These are phyloP conservation scores for Filosporella fistucella DNA, from an alignment of 495 filamentous ascomycete genomes.

Conservation along the genomic window DNA sequence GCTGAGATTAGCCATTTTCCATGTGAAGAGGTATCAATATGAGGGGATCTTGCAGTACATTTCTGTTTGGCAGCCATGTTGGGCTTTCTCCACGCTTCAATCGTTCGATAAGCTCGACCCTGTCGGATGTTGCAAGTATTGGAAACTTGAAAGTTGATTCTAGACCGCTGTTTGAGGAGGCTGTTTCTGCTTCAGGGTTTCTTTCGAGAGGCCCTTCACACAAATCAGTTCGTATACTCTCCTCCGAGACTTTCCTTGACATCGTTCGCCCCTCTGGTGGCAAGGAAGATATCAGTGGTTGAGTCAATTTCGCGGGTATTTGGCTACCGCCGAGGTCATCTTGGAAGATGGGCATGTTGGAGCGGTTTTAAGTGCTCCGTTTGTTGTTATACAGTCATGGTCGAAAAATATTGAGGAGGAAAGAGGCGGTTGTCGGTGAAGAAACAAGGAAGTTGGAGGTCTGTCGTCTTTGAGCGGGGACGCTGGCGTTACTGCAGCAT, in stretches of 20 bases:
- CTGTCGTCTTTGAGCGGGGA: conserved; percentile 17
- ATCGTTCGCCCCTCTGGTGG: conserved; percentile 3
- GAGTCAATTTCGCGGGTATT: conserved; percentile 12
- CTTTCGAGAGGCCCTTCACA: conserved; percentile 51
- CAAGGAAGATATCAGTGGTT: conserved; percentile 11
- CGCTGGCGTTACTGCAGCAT: conserved; percentile 4
- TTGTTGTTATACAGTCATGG: conserved; percentile 15
- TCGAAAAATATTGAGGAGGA: conserved; percentile 7
- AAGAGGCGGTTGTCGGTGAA: conserved; percentile 9
- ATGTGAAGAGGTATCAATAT: background rate
- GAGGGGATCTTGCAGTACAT: conserved; percentile 46
- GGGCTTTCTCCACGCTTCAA: conserved; percentile 78
- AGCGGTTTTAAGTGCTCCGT: conserved; percentile 10
- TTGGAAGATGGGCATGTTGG: conserved; percentile 58
- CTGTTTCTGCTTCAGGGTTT: conserved; percentile 20
- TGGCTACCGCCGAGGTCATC: conserved; percentile 32
- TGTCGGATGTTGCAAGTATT: conserved; percentile 34
- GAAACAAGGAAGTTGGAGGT: background rate
- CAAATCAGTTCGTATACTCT: conserved; percentile 49
- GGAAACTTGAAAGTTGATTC: conserved; percentile 12
- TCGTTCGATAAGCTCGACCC: conserved; percentile 77
- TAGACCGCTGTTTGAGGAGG: conserved; percentile 13
- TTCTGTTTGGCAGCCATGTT: conserved; percentile 63
- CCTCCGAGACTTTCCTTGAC: conserved; percentile 22
- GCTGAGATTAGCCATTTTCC: background rate